Conservation (phyloP, 2,329 filamentous ascomycete genomes). For the Pseudohalonectria lignicola region DNA sequence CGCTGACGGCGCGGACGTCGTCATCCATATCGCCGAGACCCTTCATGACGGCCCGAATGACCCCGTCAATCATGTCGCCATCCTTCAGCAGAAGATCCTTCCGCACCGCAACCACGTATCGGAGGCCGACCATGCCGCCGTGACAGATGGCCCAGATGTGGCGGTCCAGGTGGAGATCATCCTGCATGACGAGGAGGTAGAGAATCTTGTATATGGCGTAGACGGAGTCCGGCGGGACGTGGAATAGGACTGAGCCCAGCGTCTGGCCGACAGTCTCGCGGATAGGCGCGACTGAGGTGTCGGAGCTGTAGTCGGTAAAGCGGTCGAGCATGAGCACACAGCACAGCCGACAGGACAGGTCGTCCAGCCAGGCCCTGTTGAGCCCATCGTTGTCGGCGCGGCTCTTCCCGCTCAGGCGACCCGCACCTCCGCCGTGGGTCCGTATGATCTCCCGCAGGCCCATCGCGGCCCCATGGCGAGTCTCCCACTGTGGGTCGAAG, state of each 20-base stretch:
- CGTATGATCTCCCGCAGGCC: conserved; percentile 83
- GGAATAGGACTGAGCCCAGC: conserved; percentile 76
- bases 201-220: conserved; percentile 76
- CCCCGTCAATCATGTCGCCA: conserved; percentile 78
- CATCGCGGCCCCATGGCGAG: conserved; percentile 91
- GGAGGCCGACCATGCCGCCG: conserved; percentile 92
- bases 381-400: conserved; percentile 64
- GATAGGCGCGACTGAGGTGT: conserved; percentile 93
- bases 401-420: conserved; percentile 60
- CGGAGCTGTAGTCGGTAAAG: conserved; percentile 95
- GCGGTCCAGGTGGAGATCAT: conserved; percentile 60
- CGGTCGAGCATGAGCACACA: conserved; percentile 96
- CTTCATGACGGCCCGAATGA: conserved; percentile 88
- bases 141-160: conserved; percentile 92
- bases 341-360: conserved; percentile 87
- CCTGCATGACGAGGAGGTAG: conserved; percentile 85
- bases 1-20: conserved; percentile 92
- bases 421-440: conserved; percentile 84
- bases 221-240: conserved; percentile 70
- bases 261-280: conserved; percentile 92
- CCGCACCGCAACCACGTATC: conserved; percentile 89
- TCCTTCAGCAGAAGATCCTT: conserved; percentile 85
- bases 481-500: conserved; percentile 91
- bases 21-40: conserved; percentile 85
- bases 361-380: conserved; percentile 83